These are phyloP conservation scores for Aureobasidium sp. DNA, from an alignment of 2,329 filamentous ascomycete species.

Conservation along the genomic window DNA sequence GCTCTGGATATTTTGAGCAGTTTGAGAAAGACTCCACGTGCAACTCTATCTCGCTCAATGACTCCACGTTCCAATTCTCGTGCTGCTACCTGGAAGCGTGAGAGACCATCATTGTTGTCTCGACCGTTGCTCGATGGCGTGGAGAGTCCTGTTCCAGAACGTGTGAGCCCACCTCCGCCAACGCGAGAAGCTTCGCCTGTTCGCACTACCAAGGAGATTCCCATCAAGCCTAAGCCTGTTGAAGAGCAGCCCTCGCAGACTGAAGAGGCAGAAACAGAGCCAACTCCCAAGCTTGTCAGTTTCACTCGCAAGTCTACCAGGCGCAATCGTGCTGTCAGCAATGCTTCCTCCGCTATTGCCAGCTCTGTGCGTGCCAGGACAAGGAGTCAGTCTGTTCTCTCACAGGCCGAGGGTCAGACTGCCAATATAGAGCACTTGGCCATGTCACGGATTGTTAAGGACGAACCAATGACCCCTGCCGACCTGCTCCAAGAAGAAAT, in stretches of 20 bases:
- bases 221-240: neutral
- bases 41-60: neutral
- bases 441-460: slow-evolving; percentile 35
- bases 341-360: slow-evolving; percentile 39
- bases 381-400: slow-evolving; percentile 41
- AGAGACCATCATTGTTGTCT: slow-evolving; percentile 20
- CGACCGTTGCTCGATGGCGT: slow-evolving; percentile 18
- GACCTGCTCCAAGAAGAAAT: slow-evolving; percentile 22
- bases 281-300: slow-evolving; percentile 1
- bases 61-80: slow-evolving; percentile 1
- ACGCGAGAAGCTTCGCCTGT: neutral
- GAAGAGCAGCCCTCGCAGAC: neutral
- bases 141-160: slow-evolving; percentile 24
- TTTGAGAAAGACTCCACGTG: neutral
- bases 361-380: slow-evolving; percentile 37
- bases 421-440: slow-evolving; percentile 32
- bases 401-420: slow-evolving; percentile 35
- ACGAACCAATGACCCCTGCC: slow-evolving; percentile 39
- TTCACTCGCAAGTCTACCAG: slow-evolving; percentile 16
- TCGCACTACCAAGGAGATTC: neutral
- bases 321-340: slow-evolving; percentile 30
- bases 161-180: slow-evolving; percentile 24
- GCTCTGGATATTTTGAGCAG: neutral
- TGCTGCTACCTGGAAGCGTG: slow-evolving; percentile 23
- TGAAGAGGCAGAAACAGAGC: neutral